phyloP scores from a whole-genome alignment of 2,329 filamentous ascomycete species.

The Pseudogymnoascus sp. region DNA sequence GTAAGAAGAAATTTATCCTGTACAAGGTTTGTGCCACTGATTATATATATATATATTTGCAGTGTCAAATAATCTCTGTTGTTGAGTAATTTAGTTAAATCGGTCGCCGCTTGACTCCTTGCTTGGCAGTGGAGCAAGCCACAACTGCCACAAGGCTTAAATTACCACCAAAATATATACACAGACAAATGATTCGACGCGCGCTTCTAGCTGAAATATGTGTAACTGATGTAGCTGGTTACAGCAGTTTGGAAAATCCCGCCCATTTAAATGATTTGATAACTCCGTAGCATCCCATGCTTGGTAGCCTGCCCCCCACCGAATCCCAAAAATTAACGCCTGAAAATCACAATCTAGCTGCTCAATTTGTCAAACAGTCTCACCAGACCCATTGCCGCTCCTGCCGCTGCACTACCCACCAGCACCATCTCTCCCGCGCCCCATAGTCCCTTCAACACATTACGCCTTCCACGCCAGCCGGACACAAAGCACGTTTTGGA shows the following conservation, averaged over 20 bases:
- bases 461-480: constrained; percentile 25
- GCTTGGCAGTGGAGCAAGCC: background rate
- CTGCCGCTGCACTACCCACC: constrained; percentile 32
- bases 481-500: constrained; percentile 49
- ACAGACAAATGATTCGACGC: background rate
- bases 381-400: constrained; percentile 32
- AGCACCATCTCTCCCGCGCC: constrained; percentile 34
- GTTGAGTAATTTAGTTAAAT: too few species aligned
- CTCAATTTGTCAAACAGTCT: constrained; percentile 20
- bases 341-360: background rate
- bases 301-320: background rate
- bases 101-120: background rate
- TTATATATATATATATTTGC: background rate
- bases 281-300: background rate
- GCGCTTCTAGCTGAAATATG: background rate
- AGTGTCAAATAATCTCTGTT: background rate
- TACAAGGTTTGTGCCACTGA: background rate
- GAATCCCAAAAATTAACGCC: background rate
- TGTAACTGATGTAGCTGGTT: background rate
- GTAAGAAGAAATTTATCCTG: too few species aligned
- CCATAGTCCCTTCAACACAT: constrained; percentile 21
- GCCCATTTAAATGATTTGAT: background rate
- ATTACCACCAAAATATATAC: background rate
- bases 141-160: background rate
- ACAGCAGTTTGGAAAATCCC: background rate